Base-by-base conservation (phyloP, 495 filamentous ascomycete species). In the Talaromyces liani region DNA sequence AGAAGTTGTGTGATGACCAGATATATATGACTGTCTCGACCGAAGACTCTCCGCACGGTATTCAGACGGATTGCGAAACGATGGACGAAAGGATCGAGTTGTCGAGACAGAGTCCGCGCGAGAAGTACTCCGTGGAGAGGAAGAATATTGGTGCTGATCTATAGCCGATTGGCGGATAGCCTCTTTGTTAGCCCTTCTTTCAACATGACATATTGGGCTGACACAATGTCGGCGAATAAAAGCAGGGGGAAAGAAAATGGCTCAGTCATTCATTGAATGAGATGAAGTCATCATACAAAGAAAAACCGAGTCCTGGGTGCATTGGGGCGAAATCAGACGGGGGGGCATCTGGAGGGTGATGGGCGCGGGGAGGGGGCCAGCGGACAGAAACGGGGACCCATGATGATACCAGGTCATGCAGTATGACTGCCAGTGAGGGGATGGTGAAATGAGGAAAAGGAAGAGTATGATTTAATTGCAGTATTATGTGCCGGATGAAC, bases 21-120 rank as follows among this genome's bases (percentile, higher is more conserved):
- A 62, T n/a, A 31, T n/a, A 33, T 31, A 62, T 33, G 60, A 62
- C 29, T 62, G 60, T 29, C 29, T 47, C 25, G 60, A 62, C 60
- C 41, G 45, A 36, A 18, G 14, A 20, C 60, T 54, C 47, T 62
- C 60, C 12, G 60, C 27, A 18, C 47, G 60, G 4, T 25, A 45
- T 16, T 62, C 45, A n/a, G 41, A 33, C 22, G 41, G 22, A 54
- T 51, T 62, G 31, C 41, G 47, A 49, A 54, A 53, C 2, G 60
- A 62, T 6, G 60, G 45, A 12, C 41, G 41, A 20, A 62, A 62
- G 1, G 60, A 62, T 29, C 60, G 60, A 31, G 60, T 53, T n/a
- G 60, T 62, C 16, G 60, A 51, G 41, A 53, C 24, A n/a, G 60
- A 62, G 20, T 62, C 60, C 2, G 47, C 45, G 16, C 60, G 60